Evolutionary conservation across 2,329 filamentous ascomycete species (phyloP).

Genomic region (Colletotrichum cordylinicola): DNA sequence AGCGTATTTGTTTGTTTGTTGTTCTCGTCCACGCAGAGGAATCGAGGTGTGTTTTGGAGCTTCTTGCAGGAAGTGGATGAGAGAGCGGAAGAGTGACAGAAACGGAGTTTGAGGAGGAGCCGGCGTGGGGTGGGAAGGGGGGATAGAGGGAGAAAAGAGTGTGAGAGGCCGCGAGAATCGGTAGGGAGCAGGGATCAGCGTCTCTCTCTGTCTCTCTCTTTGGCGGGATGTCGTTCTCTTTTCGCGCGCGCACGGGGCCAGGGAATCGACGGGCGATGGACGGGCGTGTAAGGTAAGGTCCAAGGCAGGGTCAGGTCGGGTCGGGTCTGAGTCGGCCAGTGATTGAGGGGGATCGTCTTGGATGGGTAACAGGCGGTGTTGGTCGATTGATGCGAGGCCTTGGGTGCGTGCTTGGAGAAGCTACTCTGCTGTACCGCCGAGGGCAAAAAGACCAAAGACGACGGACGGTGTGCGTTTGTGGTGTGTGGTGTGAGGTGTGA

Average conservation of each 20-base stretch:
- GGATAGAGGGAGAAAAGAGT: slow-evolving; percentile 19
- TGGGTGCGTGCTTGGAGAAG: background rate
- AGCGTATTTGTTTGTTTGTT: slow-evolving; percentile 20
- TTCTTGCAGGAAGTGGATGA: background rate
- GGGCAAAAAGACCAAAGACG: background rate
- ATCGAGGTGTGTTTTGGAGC: background rate
- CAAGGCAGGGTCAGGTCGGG: background rate
- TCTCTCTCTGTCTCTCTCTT: background rate
- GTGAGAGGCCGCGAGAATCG: slow-evolving; percentile 7
- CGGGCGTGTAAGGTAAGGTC: background rate
- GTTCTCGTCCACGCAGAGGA: slow-evolving; percentile 17
- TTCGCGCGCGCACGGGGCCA: slow-evolving; percentile 11
- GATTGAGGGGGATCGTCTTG: background rate
- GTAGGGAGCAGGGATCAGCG: slow-evolving; percentile 12
- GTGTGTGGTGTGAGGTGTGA: background rate
- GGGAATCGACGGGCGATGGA: background rate
- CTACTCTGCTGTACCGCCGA: background rate
- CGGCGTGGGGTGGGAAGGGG: slow-evolving; percentile 7
- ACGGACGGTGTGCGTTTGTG: background rate
- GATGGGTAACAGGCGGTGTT: slow-evolving; percentile 10
- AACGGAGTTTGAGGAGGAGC: background rate
- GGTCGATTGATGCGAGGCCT: slow-evolving; percentile 1
- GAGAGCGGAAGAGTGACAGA: slow-evolving; percentile 2
- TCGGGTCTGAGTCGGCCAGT: background rate
- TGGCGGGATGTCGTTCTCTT: background rate